These are phyloP conservation scores for Volutella citrinella DNA, from an alignment of 2,329 filamentous ascomycete genomes.

Conservation along the genomic window DNA sequence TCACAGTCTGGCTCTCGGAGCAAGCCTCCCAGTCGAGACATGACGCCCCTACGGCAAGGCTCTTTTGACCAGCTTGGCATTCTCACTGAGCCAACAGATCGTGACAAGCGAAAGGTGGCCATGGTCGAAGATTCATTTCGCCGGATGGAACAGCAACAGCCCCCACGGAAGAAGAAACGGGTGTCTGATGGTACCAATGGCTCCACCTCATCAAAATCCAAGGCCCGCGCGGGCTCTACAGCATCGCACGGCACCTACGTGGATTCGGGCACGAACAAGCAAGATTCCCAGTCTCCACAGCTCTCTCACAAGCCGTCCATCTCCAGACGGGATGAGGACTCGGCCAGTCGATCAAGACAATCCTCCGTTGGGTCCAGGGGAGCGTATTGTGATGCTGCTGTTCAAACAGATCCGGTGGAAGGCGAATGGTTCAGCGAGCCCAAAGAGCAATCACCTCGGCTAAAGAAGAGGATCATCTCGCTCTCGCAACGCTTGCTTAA, in stretches of 20 bases:
- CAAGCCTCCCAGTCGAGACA: slow-evolving; percentile 65
- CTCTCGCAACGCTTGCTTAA: slow-evolving; percentile 52
- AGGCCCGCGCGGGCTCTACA: slow-evolving; percentile 35
- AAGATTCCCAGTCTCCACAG: slow-evolving; percentile 46
- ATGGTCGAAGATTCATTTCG: slow-evolving; percentile 64
- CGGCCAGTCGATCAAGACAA: slow-evolving; percentile 31
- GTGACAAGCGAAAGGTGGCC: slow-evolving; percentile 65
- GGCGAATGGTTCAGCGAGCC: slow-evolving; percentile 50
- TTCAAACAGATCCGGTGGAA: slow-evolving; percentile 54
- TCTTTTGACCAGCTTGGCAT: slow-evolving; percentile 59
- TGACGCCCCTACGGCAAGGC: slow-evolving; percentile 59
- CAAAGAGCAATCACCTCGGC: slow-evolving; percentile 32
- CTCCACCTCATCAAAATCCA: slow-evolving; percentile 36
- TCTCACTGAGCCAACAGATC: slow-evolving; percentile 61
- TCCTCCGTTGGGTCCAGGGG: slow-evolving; percentile 37
- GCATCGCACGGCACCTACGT: slow-evolving; percentile 42
- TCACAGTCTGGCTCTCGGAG: slow-evolving; percentile 50
- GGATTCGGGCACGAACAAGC: slow-evolving; percentile 51
- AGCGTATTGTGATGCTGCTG: slow-evolving; percentile 48
- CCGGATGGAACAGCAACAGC: slow-evolving; percentile 57
- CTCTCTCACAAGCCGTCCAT: slow-evolving; percentile 26
- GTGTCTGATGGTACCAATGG: slow-evolving; percentile 49
- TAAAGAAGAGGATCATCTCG: slow-evolving; percentile 49
- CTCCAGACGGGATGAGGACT: slow-evolving; percentile 28
- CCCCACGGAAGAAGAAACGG: slow-evolving; percentile 61